Conservation (phyloP, 1,284 basidiomycete species). For the Leccinum discolor region DNA sequence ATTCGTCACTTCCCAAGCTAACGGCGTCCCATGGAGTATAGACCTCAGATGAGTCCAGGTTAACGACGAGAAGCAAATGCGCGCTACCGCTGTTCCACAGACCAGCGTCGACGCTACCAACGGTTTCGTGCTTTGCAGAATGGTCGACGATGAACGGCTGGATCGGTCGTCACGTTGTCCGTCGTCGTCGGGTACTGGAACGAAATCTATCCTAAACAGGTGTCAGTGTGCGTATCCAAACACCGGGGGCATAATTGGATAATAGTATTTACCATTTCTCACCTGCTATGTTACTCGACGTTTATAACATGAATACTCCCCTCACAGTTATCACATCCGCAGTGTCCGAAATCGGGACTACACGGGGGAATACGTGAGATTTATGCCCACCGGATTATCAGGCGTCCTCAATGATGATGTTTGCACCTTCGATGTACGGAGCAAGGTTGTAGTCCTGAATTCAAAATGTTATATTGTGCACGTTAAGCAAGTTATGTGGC, state of each 20-base stretch:
- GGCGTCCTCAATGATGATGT: conserved; percentile 46
- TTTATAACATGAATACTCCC: conserved; percentile 12
- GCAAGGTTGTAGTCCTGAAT: conserved; percentile 58
- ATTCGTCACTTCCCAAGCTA: conserved; percentile 20
- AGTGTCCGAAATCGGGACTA: conserved; percentile 31
- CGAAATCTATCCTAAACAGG: no score
- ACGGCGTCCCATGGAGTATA: conserved; percentile 16
- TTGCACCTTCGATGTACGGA: conserved; percentile 57
- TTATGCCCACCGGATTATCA: conserved; percentile 30
- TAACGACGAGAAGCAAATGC: conserved; percentile 24
- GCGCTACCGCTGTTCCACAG: conserved; percentile 24
- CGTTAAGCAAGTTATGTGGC: rapidly evolving
- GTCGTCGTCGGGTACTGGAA: conserved; percentile 25
- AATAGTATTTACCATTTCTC: no score
- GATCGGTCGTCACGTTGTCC: conserved; percentile 20
- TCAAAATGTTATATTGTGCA: neutral
- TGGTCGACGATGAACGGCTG: conserved; percentile 24
- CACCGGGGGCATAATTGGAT: no score
- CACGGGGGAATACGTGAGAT: conserved; percentile 30
- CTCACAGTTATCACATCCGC: conserved; percentile 32
- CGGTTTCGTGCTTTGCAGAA: neutral
- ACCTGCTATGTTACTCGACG: no score
- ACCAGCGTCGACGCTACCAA: conserved; percentile 22
- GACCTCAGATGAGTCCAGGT: neutral
- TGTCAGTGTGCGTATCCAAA: neutral